These are phyloP conservation scores for Tausonia pullulans DNA, from an alignment of 1,284 basidiomycete species.

Conservation along the genomic window DNA sequence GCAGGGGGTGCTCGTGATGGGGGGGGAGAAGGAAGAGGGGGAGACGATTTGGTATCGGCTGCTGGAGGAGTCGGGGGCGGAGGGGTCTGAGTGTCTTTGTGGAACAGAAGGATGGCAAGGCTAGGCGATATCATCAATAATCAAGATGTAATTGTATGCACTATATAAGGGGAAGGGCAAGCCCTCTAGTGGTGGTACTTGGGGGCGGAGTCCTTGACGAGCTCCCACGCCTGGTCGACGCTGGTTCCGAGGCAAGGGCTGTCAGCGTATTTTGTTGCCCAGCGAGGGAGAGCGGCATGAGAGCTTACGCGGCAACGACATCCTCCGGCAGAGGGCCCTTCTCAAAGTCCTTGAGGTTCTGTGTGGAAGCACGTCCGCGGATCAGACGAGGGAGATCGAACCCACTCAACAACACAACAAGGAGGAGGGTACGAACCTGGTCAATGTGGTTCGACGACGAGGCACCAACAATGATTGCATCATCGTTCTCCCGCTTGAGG, in stretches of 20 bases:
- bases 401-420: no score
- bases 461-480: constrained; percentile 35
- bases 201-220: not conserved
- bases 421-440: constrained; percentile 16
- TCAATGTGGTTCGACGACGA: constrained; percentile 24
- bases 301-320: constrained; percentile 29
- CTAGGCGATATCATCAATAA: no score
- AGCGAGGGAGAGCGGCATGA: not conserved
- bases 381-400: no score
- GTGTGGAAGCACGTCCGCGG: not conserved
- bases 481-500: constrained; percentile 36
- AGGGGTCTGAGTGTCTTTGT: no score
- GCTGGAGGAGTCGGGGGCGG: no score
- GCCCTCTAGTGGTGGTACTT: not conserved
- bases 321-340: constrained; percentile 45
- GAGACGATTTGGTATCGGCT: no score
- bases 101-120: no score
- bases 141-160: not conserved
- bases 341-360: constrained; percentile 34
- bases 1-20: no score
- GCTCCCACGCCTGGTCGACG: not conserved
- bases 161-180: not conserved
- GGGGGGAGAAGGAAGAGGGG: no score
- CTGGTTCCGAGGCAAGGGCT: not conserved
- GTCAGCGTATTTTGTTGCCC: not conserved